Conservation (phyloP, 2,329 filamentous ascomycete genomes). For the Nectriaceae sp. region DNA sequence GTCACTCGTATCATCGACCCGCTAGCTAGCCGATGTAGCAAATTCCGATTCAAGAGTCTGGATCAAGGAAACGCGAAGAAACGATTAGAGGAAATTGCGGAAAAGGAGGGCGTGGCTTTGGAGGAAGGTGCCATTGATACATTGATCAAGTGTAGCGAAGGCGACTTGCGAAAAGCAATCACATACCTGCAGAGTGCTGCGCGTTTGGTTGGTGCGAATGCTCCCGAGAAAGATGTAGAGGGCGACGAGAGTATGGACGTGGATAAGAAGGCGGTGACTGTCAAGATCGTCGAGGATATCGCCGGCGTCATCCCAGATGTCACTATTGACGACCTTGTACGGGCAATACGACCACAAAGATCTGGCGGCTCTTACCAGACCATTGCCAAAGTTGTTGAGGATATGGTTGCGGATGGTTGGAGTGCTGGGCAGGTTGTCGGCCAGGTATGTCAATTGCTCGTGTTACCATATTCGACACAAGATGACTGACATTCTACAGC, state of each 20-base stretch:
- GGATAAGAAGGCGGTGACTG: slow-evolving; percentile 65
- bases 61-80: slow-evolving; percentile 82
- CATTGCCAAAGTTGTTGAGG: slow-evolving; percentile 78
- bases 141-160: slow-evolving; percentile 85
- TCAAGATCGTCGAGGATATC: slow-evolving; percentile 87
- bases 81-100: slow-evolving; percentile 80
- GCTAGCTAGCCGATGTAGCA: slow-evolving; percentile 87
- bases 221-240: slow-evolving; percentile 48
- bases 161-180: slow-evolving; percentile 93
- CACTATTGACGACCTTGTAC: slow-evolving; percentile 70
- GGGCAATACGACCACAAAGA: slow-evolving; percentile 74
- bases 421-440: slow-evolving; percentile 85
- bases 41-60: slow-evolving; percentile 96
- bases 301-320: slow-evolving; percentile 85
- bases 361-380: slow-evolving; percentile 67
- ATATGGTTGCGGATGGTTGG: slow-evolving; percentile 96
- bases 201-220: slow-evolving; percentile 73
- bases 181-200: slow-evolving; percentile 96
- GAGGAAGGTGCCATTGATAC: slow-evolving; percentile 81
- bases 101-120: slow-evolving; percentile 72
- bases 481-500: slow-evolving; percentile 40
- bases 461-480: neutral
- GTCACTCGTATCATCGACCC: slow-evolving; percentile 98
- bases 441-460: slow-evolving; percentile 57
- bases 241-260: slow-evolving; percentile 64